Percentiles rank a stretch among this genome's conserved stretches.
Evolutionary conservation across 768 basidiomycete species (phyloP).

Genomic region (Mycena vulgaris): DNA sequence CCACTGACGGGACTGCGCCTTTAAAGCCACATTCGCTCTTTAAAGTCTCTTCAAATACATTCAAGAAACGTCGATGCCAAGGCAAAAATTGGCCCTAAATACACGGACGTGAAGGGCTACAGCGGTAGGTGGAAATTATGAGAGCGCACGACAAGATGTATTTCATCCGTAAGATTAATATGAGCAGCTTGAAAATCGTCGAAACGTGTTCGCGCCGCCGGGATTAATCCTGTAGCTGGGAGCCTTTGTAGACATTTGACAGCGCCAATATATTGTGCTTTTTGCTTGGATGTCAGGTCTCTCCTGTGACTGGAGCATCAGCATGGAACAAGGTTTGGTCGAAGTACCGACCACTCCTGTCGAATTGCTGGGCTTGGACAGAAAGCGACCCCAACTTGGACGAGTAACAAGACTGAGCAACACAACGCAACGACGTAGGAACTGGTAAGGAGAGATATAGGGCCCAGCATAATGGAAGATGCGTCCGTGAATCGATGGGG

Average conservation of each 20-base stretch:
- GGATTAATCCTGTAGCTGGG: slow-evolving; percentile 22
- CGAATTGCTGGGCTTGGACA: slow-evolving; percentile 4
- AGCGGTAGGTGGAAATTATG: too few relatives aligned
- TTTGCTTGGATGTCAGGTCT: slow-evolving; percentile 12
- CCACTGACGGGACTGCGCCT: slow-evolving; percentile 43
- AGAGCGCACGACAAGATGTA: slow-evolving; percentile 40
- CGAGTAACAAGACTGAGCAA: not conserved
- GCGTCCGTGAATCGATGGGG: not conserved
- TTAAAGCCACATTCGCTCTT: slow-evolving; percentile 45
- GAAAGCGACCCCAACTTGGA: not conserved
- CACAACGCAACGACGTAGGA: not conserved
- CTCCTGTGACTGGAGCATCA: slow-evolving; percentile 5
- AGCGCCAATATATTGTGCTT: slow-evolving; percentile 3
- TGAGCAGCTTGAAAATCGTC: slow-evolving; percentile 45
- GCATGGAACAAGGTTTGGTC: not conserved
- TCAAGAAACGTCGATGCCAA: slow-evolving; percentile 50
- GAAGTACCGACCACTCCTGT: slow-evolving; percentile 19
- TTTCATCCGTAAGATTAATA: slow-evolving; percentile 37
- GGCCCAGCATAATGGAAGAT: not conserved
- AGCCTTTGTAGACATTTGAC: slow-evolving; percentile 34
- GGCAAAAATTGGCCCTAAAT: slow-evolving; percentile 49
- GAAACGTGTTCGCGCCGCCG: slow-evolving; percentile 35
- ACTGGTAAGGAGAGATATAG: not conserved
- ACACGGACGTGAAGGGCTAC: not conserved
- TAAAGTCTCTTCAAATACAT: slow-evolving; percentile 44